Base-by-base conservation (phyloP, 495 filamentous ascomycete genomes). In the Penicillium paxilli region DNA sequence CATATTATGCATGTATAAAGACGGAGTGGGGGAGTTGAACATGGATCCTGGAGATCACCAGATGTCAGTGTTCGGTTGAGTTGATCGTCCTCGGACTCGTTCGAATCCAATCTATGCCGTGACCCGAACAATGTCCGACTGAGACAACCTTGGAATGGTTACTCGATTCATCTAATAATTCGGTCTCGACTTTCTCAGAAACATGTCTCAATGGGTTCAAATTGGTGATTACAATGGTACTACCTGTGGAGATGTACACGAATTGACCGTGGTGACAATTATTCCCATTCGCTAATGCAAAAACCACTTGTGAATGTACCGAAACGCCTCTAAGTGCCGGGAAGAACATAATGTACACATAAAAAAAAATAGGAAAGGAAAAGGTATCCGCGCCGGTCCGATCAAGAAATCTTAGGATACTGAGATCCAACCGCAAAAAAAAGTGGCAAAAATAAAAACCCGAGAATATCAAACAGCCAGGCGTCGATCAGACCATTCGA, bases 401-500 rank as follows among this genome's bases (percentile, higher is more conserved):
- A 14, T 20, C n/a, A n/a, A n/a, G n/a, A n/a, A n/a, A n/a, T n/a
- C n/a, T n/a, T n/a, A n/a, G n/a, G n/a, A n/a, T n/a, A n/a, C n/a
- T n/a, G n/a, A n/a, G n/a, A n/a, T n/a, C n/a, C n/a, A n/a, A n/a
- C n/a, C n/a, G n/a, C n/a, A 37, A 37, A 37, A 37, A 37, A 37
- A 37, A 16, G 33, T 5, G 14, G 6, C 33, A 6, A 7, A 37
- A 14, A n/a, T 37, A 16, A 4, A 6, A 5, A 11, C 26, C 5
- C 26, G 5, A 37, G 33, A 37, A 37, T 7, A 14, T 14, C 33
- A 37, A 37, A 16, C 11, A 28, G 5, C 26, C 26, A 5, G 11
- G 26, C 26, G n/a, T n/a, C n/a, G n/a, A 28, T 58, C 48, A 67
- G 47, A 57, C 61, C 49, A 64, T 62, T 23, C 54, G 55, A 19